Base-by-base conservation (phyloP, 106 monocot species). In the Dendrobium catenatum region DNA sequence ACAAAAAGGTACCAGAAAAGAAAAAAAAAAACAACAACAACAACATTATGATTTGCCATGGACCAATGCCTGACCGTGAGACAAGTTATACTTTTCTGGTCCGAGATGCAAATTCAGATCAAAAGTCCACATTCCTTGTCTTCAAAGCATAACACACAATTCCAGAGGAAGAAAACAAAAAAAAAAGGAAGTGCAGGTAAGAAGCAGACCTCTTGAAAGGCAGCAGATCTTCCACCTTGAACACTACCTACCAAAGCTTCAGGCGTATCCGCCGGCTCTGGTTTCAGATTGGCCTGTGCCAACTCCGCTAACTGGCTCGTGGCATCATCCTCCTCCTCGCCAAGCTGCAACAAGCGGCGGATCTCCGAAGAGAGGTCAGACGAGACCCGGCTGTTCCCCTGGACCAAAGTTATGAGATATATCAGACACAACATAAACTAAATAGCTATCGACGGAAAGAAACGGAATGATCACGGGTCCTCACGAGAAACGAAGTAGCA, bases 281-380 rank as follows among this genome's bases (percentile, higher is more conserved):
- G 22, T 70, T 72, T 73, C 22, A 72, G 31, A 8, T 68, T 78
- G 9, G 72, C 26, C 49, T 5, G 48, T 26, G 56, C 41, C 7
- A 74, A 48, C 10, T 58, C 82, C n/a, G 42, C 82, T 43, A 74
- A 78, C 41, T 82, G 44, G 47, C 85, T 78, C 5, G 95, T 93
- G 7, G 95, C 95, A 80, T 93, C 95, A 67, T 95, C 95, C 72
- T 92, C 92, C 78, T 89, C 93, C 82, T 95, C 93, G 33, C 85
- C 86, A 16, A 95, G 81, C 79, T 93, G 92, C 83, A 95, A 73
- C 77, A 93, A 72, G 49, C 95, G 80, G 24, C 87, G 89, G 10
- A 86, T 90, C 54, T 91, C 90, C 61, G 90, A 90, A 4, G 92
- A 88, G 24, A 90, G 90, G 56, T 93, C 93, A 0, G 87, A 95